These are phyloP conservation scores for Aurinia saxatilis DNA, from an alignment of 345 rosid genomes.

Conservation along the genomic window DNA sequence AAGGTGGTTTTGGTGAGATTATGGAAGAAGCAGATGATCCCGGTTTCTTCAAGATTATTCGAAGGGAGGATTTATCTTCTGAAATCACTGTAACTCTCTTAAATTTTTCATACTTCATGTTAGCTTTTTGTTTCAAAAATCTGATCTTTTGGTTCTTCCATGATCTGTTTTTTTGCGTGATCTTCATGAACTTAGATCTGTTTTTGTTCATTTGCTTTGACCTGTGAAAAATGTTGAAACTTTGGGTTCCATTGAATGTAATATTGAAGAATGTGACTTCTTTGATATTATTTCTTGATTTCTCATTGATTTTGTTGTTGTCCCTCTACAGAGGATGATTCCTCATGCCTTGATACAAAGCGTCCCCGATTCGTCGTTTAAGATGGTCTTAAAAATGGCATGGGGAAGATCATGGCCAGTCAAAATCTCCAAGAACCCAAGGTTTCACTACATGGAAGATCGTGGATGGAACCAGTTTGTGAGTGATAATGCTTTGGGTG, in stretches of 20 bases:
- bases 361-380: background rate
- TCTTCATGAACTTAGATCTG: slow-evolving; percentile 1
- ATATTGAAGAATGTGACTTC: background rate
- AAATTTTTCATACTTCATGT: background rate
- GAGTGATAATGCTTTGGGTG: slow-evolving; percentile 11
- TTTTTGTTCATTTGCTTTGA: background rate
- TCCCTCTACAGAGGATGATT: slow-evolving; percentile 9
- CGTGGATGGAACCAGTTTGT: slow-evolving; percentile 19
- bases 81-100: background rate
- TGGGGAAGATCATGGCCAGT: slow-evolving; percentile 25
- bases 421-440: background rate
- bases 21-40: background rate
- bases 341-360: slow-evolving; percentile 11
- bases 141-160: background rate
- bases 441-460: slow-evolving; percentile 19
- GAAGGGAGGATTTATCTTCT: background rate
- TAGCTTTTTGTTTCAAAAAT: background rate
- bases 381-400: slow-evolving; percentile 12
- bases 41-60: slow-evolving; percentile 7
- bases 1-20: background rate
- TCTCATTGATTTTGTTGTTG: background rate
- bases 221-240: no score
- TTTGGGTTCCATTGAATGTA: no score
- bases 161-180: background rate
- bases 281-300: background rate